Base-by-base conservation (phyloP, 1,284 basidiomycete genomes). In the Fomes fomentarius region DNA sequence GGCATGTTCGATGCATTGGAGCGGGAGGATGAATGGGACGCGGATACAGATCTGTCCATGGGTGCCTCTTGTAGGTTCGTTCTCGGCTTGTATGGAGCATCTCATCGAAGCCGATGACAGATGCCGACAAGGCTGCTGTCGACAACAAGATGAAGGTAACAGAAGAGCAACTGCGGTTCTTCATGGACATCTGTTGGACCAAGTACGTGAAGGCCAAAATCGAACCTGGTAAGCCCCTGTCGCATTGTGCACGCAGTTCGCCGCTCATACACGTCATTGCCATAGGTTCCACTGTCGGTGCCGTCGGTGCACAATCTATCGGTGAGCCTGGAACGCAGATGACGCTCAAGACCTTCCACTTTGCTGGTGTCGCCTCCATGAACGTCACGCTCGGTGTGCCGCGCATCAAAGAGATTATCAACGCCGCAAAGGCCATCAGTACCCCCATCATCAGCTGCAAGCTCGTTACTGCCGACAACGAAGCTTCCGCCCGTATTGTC, bases 271-370 rank as follows among this genome's bases (percentile, higher is more conserved):
- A 7, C 24, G 11, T 4, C 25, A 4, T 19, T 50, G 34, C 37
- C 10, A 17, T 53, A 91, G 93, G 94, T 15, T 96, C 95, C 0
- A 98, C 97, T 5, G 97, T 99, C 17, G 97, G 97, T 47, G 97
- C 97, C 15, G 94, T 99, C 42, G 97, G 97, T 15, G 97, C 97
- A 1, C 97, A 99, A 71, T 99, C 97, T 7, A 99, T 99, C 61
- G 97, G 97, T 70, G 97, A 99, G 73, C 97, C 97, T 1, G 97
- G 97, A 52, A 99, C 97, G 2, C 97, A 99, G 70, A 99, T 99
- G 97, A 99, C 97, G 7, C 75, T 99, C 62, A 99, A 99, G 76
- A 99, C 97, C 57, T 99, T 99, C 87, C 97, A 99, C 80, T 99
- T 99, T 76, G 97, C 97, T 67, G 97, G 97, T 79, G 96, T 99